These are phyloP conservation scores for Globisporangium cystogenes DNA, from an alignment of 352 stramenopile genomes.

Conservation along the genomic window DNA sequence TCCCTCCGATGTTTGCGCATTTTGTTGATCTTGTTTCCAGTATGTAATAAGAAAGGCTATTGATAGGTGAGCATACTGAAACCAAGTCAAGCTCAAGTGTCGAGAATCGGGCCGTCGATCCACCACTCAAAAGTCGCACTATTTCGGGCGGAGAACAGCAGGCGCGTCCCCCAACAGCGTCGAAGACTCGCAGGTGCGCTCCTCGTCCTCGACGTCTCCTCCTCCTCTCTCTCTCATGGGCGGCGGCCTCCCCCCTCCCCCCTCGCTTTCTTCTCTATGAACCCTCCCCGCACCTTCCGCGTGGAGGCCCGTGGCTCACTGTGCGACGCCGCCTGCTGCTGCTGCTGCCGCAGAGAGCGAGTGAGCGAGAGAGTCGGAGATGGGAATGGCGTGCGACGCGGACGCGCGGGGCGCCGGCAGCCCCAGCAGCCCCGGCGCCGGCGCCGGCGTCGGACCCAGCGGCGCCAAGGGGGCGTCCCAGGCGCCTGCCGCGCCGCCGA, in stretches of 20 bases:
- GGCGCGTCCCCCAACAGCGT: slow-evolving; percentile 1
- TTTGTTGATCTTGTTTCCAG: neutral
- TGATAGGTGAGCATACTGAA: neutral
- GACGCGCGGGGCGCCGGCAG: slow-evolving; percentile 27
- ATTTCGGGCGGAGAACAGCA: neutral
- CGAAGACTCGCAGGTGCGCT: neutral
- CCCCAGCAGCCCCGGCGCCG: slow-evolving; percentile 12
- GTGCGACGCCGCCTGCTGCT: too few species aligned
- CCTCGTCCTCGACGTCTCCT: neutral
- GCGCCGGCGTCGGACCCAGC: neutral
- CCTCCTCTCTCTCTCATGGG: too few species aligned
- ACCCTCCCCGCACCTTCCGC: too few species aligned
- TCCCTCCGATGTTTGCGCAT: too few species aligned
- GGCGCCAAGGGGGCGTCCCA: neutral
- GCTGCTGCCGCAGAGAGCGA: too few species aligned
- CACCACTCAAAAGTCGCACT: neutral
- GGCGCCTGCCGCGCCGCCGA: neutral
- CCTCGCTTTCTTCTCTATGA: too few species aligned
- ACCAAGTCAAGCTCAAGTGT: neutral
- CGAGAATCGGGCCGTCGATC: neutral
- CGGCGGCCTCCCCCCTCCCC: too few species aligned
- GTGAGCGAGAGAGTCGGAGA: slow-evolving; percentile 7
- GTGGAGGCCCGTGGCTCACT: too few species aligned
- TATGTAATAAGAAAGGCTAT: neutral
- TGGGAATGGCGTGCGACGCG: slow-evolving; percentile 66